These are phyloP conservation scores for Cercospora brassicicola DNA, from an alignment of 2,329 filamentous ascomycete species.

Conservation along the genomic window DNA sequence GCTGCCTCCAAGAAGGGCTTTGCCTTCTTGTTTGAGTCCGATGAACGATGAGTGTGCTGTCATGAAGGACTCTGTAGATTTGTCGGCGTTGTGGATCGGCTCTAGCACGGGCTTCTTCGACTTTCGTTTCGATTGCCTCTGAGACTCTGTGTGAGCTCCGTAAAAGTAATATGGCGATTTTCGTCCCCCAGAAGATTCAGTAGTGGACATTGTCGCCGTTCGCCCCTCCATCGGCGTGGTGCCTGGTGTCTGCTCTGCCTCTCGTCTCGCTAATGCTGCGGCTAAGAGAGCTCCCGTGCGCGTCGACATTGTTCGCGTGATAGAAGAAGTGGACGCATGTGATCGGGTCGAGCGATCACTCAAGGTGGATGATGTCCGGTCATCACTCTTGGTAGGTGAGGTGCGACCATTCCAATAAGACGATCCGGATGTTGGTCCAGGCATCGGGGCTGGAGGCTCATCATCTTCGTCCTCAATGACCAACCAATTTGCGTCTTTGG, in stretches of 20 bases:
- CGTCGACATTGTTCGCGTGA: slow-evolving; percentile 49
- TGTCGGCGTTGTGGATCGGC: slow-evolving; percentile 20
- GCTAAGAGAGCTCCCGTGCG: slow-evolving; percentile 45
- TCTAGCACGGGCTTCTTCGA: slow-evolving; percentile 8
- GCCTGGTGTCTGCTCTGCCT: slow-evolving; percentile 11
- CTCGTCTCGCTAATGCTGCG: slow-evolving; percentile 30
- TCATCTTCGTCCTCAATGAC: slow-evolving; percentile 25
- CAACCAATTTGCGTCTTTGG: slow-evolving; percentile 34
- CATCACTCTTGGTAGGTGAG: slow-evolving; percentile 55
- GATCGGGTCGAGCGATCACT: slow-evolving; percentile 54
- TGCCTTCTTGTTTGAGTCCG: slow-evolving; percentile 54
- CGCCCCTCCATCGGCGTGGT: slow-evolving; percentile 25
- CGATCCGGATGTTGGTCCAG: background rate
- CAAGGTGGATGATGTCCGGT: slow-evolving; percentile 58
- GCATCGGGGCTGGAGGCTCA: slow-evolving; percentile 1
- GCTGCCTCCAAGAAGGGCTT: slow-evolving; percentile 52
- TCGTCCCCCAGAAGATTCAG: slow-evolving; percentile 37
- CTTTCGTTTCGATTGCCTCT: slow-evolving; percentile 3
- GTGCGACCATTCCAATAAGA: slow-evolving; percentile 37
- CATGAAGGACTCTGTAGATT: slow-evolving; percentile 49
- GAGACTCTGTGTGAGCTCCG: slow-evolving; percentile 17
- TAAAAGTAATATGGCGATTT: slow-evolving; percentile 37
- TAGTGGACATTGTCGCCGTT: slow-evolving; percentile 32
- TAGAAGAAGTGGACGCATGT: slow-evolving; percentile 44
- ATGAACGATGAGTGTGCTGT: slow-evolving; percentile 53